These are phyloP conservation scores for Ambrosia trifida DNA, from an alignment of 129 eudicot species.

Conservation along the genomic window DNA sequence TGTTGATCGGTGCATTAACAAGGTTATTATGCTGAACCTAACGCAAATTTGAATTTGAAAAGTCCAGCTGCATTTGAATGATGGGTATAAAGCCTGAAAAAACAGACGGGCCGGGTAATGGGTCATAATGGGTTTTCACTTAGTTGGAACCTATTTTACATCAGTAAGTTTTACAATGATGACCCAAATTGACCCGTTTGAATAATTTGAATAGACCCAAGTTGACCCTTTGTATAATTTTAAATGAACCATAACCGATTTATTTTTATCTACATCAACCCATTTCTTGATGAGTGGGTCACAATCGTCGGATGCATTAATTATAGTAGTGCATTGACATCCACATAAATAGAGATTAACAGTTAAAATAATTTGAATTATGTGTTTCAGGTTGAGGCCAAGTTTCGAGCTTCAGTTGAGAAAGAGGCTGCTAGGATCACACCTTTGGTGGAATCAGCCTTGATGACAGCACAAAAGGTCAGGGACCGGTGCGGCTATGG, in stretches of 20 bases:
- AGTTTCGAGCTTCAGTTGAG: slow-evolving; percentile 53
- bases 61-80: background rate
- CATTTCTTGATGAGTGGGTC: too few relatives aligned
- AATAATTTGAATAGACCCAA: too few relatives aligned
- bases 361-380: background rate
- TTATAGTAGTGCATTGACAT: background rate
- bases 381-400: slow-evolving; percentile 61
- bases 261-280: too few relatives aligned
- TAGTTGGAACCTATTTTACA: too few relatives aligned
- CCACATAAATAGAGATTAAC: background rate
- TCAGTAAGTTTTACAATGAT: too few relatives aligned
- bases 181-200: too few relatives aligned
- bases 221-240: too few relatives aligned
- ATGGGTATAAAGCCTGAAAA: too few relatives aligned
- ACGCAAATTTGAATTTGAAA: slow-evolving; percentile 6
- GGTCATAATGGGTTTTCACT: too few relatives aligned
- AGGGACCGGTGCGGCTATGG: slow-evolving; percentile 89
- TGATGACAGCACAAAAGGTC: slow-evolving; percentile 59
- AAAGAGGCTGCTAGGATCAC: slow-evolving; percentile 66
- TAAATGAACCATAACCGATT: too few relatives aligned
- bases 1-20: slow-evolving; percentile 71
- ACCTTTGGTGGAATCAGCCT: slow-evolving; percentile 63
- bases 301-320: too few relatives aligned
- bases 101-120: too few relatives aligned
- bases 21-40: slow-evolving; percentile 42